phyloP scores from a whole-genome alignment of 176 grass and related monocot genomes.

The Ampelocalamus luodianensis region DNA sequence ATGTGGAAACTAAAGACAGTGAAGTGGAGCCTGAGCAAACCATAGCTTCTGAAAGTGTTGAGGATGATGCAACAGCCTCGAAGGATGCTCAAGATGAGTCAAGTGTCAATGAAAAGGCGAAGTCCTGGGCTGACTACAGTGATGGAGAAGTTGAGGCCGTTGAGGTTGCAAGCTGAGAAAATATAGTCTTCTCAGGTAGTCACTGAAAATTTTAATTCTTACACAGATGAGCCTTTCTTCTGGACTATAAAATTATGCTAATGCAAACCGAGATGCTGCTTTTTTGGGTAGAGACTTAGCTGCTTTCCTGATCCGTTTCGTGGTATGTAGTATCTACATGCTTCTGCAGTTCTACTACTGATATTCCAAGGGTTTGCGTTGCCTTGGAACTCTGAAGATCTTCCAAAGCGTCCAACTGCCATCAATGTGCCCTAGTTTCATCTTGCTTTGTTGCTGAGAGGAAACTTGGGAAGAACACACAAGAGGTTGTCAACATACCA shows the following conservation, averaged over 20 bases:
- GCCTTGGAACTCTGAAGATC: constrained; percentile 14
- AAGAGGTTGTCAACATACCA: constrained; percentile 29
- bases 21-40: constrained; percentile 47
- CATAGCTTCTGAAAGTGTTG: constrained; percentile 41
- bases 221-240: constrained; percentile 40
- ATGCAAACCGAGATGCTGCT: constrained; percentile 33
- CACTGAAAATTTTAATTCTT: constrained; percentile 32
- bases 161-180: constrained; percentile 61
- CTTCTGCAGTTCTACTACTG: constrained; percentile 33
- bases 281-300: constrained; percentile 36
- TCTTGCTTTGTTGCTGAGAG: constrained; percentile 15
- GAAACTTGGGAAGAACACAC: constrained; percentile 27
- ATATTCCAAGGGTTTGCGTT: constrained; percentile 3
- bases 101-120: constrained; percentile 50
- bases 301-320: constrained; percentile 34
- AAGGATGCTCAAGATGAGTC: constrained; percentile 47
- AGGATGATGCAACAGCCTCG: constrained; percentile 25
- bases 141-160: constrained; percentile 71
- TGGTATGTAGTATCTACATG: constrained; percentile 35
- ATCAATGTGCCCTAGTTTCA: constrained; percentile 36
- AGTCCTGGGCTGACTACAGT: constrained; percentile 82
- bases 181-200: constrained; percentile 20
- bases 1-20: constrained; percentile 43
- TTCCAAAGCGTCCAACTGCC: constrained; percentile 8
- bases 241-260: constrained; percentile 33